Conservation (phyloP, 768 basidiomycete genomes). For the Tulasnella sp. region DNA sequence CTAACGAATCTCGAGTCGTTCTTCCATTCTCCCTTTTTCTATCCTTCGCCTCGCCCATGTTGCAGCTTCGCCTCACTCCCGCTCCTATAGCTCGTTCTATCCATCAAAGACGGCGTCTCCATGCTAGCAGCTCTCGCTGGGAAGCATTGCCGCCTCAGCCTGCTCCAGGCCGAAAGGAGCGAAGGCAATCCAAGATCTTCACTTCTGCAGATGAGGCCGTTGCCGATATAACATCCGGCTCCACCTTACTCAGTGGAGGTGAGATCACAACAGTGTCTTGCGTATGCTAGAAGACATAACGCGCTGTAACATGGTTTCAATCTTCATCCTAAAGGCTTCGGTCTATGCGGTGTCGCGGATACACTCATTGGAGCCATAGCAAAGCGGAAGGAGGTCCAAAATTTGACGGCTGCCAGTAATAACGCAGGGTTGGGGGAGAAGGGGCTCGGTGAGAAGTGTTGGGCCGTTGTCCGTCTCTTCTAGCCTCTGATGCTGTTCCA, state of each 20-base stretch:
- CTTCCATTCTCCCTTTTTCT: no score
- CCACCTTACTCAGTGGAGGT: slow-evolving; percentile 75
- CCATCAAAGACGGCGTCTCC: no score
- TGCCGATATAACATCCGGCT: slow-evolving; percentile 69
- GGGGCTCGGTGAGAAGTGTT: slow-evolving; percentile 49
- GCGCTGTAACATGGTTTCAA: not conserved
- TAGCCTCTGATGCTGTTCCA: no score
- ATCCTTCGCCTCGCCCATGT: no score
- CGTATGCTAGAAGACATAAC: not conserved
- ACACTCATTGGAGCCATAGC: slow-evolving; percentile 72
- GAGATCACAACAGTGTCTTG: slow-evolving; percentile 21
- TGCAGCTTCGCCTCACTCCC: no score
- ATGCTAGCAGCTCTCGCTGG: no score
- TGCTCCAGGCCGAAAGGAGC: slow-evolving; percentile 11
- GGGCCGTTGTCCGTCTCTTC: slow-evolving; percentile 12
- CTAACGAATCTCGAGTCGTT: no score
- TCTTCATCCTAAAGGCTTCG: slow-evolving; percentile 52
- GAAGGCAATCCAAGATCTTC: slow-evolving; percentile 49
- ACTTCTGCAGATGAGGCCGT: slow-evolving; percentile 73
- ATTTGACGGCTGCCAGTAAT: slow-evolving; percentile 78
- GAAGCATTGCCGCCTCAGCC: not conserved
- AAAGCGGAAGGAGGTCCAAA: slow-evolving; percentile 56
- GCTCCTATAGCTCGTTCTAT: no score
- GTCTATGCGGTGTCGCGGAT: slow-evolving; percentile 80
- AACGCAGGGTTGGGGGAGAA: slow-evolving; percentile 66